Evolutionary conservation across 2,329 filamentous ascomycete species (phyloP).

Genomic region (Teratosphaeria zuluensis): DNA sequence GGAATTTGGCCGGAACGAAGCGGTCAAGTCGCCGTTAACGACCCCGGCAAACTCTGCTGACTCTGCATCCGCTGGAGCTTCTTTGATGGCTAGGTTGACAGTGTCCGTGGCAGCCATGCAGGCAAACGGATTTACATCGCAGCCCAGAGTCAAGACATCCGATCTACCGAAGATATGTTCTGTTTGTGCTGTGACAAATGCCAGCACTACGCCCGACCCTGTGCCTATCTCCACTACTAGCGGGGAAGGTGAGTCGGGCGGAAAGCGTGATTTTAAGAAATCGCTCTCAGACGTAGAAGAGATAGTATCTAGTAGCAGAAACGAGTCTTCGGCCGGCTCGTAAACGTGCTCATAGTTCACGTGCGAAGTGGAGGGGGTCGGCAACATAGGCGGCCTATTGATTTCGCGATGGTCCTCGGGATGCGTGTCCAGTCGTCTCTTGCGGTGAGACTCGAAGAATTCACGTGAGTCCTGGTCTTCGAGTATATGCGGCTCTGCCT

Average conservation of each 20-base stretch:
- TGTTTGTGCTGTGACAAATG: constrained; percentile 73
- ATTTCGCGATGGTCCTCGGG: not conserved
- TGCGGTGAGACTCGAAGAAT: not conserved
- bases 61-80: constrained; percentile 7
- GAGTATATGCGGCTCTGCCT: not conserved
- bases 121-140: constrained; percentile 79
- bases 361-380: constrained; percentile 87
- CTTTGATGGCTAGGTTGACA: constrained; percentile 42
- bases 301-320: constrained; percentile 83
- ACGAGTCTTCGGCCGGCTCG: constrained; percentile 93
- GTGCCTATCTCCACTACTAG: constrained; percentile 79
- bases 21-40: constrained; percentile 59
- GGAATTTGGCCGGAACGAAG: constrained; percentile 46
- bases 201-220: constrained; percentile 88
- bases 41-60: constrained; percentile 51
- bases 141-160: constrained; percentile 61
- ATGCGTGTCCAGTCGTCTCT: not conserved
- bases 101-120: constrained; percentile 68
- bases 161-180: constrained; percentile 59
- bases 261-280: constrained; percentile 60
- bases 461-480: not conserved
- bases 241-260: constrained; percentile 23
- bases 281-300: constrained; percentile 58
- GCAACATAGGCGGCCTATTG: constrained; percentile 55
- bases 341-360: constrained; percentile 83